phyloP scores from a whole-genome alignment of 805 yeast species.

The Monosporozyma aerobia region DNA sequence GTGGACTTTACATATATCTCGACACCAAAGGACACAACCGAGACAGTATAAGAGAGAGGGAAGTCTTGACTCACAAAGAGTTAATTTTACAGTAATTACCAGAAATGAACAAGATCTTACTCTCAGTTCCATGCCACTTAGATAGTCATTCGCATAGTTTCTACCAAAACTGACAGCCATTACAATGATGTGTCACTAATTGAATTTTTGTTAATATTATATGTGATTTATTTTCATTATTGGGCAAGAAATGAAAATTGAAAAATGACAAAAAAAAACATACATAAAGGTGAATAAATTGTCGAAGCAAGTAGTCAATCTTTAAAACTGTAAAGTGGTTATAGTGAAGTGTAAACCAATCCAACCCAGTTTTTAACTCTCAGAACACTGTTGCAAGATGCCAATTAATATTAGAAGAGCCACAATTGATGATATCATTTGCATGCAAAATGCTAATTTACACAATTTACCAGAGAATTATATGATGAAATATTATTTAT shows the following conservation, averaged over 20 bases:
- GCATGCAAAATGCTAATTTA: conserved; percentile 91
- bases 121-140: background rate
- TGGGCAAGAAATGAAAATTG: background rate
- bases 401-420: conserved; percentile 86
- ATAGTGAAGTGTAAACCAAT: background rate
- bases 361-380: too few species aligned
- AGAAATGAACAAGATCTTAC: too few species aligned
- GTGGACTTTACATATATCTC: too few species aligned
- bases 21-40: too few species aligned
- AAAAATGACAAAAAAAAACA: background rate
- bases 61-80: too few species aligned
- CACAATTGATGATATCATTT: conserved; percentile 75
- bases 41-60: too few species aligned
- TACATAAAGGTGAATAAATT: background rate
- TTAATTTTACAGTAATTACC: too few species aligned
- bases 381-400: conserved; percentile 33
- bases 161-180: background rate
- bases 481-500: conserved; percentile 83
- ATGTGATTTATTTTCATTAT: background rate
- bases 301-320: background rate
- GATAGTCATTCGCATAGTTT: too few species aligned
- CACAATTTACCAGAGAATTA: conserved; percentile 93
- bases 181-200: background rate
- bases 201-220: background rate
- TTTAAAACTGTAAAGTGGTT: background rate